Evolutionary conservation across 2,329 filamentous ascomycete genomes (phyloP).

Genomic region (Meredithiella fracta): DNA sequence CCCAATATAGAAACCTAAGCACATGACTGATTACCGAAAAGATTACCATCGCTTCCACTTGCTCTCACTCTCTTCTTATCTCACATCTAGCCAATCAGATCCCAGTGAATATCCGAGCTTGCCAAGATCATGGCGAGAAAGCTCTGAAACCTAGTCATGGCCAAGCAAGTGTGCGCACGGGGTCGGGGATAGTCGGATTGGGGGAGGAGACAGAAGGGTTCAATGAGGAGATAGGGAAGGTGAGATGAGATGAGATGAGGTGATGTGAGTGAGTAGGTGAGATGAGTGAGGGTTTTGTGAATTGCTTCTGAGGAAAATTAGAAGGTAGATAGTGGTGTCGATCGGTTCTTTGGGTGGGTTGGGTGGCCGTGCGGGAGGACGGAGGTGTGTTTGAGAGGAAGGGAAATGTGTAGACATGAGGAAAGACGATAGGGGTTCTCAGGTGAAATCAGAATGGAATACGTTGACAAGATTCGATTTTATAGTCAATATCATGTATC

Average conservation of each 20-base stretch:
- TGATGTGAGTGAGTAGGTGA: neutral
- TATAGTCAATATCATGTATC: no score
- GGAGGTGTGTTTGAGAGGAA: neutral
- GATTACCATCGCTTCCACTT: neutral
- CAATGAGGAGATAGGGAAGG: neutral
- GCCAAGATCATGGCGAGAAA: slow-evolving; percentile 7
- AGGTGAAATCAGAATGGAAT: no score
- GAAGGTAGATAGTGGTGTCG: neutral
- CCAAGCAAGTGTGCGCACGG: no score
- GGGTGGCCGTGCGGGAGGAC: neutral
- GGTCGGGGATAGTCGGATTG: no score
- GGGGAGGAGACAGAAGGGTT: no score
- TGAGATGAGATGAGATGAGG: neutral
- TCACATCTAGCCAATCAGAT: no score
- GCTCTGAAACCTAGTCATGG: slow-evolving; percentile 5
- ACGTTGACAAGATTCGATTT: no score
- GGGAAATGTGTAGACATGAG: neutral
- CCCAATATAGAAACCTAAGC: neutral
- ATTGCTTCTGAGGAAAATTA: no score
- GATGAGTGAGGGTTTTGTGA: neutral
- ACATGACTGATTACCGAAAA: neutral
- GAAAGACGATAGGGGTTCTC: no score
- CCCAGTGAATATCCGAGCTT: neutral
- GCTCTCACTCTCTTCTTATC: neutral
- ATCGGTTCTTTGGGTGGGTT: no score